Evolutionary conservation across 768 basidiomycete genomes (phyloP), one percentile per base, ranked within the genome.

Genomic region (Hypholoma fasciculare): DNA sequence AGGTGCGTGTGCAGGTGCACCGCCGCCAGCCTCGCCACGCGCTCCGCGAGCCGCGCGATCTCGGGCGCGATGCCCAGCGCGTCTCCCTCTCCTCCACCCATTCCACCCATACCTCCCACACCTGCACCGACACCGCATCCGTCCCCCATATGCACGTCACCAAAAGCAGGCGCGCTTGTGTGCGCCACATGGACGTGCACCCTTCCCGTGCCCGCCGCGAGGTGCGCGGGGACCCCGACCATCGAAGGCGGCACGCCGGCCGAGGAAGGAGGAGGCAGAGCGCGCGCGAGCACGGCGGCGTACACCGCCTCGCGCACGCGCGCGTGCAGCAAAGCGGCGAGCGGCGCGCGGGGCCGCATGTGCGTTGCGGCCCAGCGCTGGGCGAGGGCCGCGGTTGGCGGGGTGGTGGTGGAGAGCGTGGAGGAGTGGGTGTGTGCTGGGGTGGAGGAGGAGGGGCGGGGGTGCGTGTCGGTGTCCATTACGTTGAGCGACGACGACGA

Each of bases 1-100:
- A 89, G 76, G 71, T 90, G 93, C 52, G 90, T 86, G 61, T 85
- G 82, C 52, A 91, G 76, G 70, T 94, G 90, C 63, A 92, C 86
- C 48, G 83, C 75, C 2, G 87, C 86, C 53, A 95, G 79, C 58
- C 87, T 85, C 44, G 87, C 81, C 37, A 93, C 79, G 67, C 88
- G 84, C 65, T 90, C 86, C 27, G 83, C 83, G 49, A 95, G 81
- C 16, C 81, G 77, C 34, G 78, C 78, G 50, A 90, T 83, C 71
- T 95, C 92, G 40, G 85, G 83, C 55, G 79, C 71, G 52, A 94
- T 77, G 36, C 88, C 82, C 64, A 90, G 80, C 92, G 84, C 42
- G 91, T 92, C 53, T 80, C 81, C 42, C 78, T 49, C 74, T 67
- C 42, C 70, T 68, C 34, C 63, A 47, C 16, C 58, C 17, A 51